Evolutionary conservation across 2,329 filamentous ascomycete genomes (phyloP).

Genomic region (Zarea fungicola): DNA sequence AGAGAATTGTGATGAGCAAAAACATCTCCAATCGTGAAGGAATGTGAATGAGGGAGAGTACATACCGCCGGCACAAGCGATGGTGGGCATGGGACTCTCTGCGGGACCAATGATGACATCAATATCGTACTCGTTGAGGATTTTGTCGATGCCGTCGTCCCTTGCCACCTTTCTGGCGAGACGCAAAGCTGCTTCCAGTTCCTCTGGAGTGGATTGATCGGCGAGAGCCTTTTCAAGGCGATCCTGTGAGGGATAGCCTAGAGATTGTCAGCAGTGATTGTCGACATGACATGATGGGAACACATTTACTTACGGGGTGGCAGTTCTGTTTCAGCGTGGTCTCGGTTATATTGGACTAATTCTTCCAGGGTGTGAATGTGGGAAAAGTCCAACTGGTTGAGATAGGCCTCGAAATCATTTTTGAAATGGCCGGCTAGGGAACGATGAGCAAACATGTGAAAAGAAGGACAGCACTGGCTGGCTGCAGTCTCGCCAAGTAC

Average conservation of each 20-base stretch:
- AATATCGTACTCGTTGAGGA: constrained; percentile 5
- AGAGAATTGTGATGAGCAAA: not conserved
- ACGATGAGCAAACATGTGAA: not conserved
- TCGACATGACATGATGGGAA: not conserved
- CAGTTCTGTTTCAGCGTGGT: constrained; percentile 8
- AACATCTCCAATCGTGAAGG: not conserved
- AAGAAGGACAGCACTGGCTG: not conserved
- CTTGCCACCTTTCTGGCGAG: constrained; percentile 5
- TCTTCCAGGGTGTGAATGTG: constrained; percentile 6
- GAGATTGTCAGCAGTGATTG: not conserved
- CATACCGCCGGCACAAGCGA: constrained; percentile 5
- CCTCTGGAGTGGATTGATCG: constrained; percentile 5
- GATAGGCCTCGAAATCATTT: constrained; percentile 11
- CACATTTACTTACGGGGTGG: constrained; percentile 9
- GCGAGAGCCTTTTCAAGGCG: constrained; percentile 8
- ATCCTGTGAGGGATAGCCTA: constrained; percentile 11
- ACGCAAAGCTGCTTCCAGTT: constrained; percentile 6
- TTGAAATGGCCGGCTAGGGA: constrained; percentile 4
- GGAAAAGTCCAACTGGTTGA: constrained; percentile 2
- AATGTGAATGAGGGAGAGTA: not conserved
- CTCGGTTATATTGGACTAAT: constrained; percentile 12
- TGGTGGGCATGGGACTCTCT: constrained; percentile 13
- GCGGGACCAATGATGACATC: constrained; percentile 15
- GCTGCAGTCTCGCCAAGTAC: not conserved
- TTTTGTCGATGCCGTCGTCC: constrained; percentile 4